Evolutionary conservation across 805 yeast genomes (phyloP).

Genomic region (Metschnikowia reukaufii): DNA sequence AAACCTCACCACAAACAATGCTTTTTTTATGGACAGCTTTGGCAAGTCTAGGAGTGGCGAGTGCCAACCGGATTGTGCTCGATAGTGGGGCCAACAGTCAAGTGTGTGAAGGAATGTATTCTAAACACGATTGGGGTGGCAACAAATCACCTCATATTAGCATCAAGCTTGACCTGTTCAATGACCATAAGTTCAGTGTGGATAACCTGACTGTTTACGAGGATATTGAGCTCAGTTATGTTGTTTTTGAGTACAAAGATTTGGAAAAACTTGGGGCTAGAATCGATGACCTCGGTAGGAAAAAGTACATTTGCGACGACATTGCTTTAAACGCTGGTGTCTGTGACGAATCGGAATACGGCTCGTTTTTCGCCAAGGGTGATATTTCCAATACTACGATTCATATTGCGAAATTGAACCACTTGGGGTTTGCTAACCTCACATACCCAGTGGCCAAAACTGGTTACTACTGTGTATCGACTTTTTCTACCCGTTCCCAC

Average conservation of each 20-base stretch:
- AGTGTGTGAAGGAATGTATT: constrained; percentile 87
- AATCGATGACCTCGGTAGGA: constrained; percentile 30
- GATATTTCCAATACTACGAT: constrained; percentile 54
- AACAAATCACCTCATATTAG: constrained; percentile 53
- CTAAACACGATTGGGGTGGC: constrained; percentile 87
- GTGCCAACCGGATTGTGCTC: constrained; percentile 50
- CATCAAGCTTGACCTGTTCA: constrained; percentile 29
- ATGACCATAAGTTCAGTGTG: constrained; percentile 28
- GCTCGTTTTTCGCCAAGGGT: constrained; percentile 59
- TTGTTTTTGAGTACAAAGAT: constrained; percentile 84
- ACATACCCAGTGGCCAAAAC: constrained; percentile 68
- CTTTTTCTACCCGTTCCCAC: constrained; percentile 47
- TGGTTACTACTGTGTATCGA: constrained; percentile 90
- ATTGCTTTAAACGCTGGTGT: constrained; percentile 50
- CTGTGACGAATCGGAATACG: constrained; percentile 56
- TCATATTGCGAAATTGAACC: constrained; percentile 52
- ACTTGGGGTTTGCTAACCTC: constrained; percentile 59
- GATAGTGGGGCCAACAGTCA: constrained; percentile 51
- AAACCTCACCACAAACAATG: background rate
- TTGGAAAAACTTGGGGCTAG: constrained; percentile 61
- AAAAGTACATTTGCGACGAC: constrained; percentile 74
- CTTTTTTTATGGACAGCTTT: constrained; percentile 6
- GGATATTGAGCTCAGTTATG: constrained; percentile 56
- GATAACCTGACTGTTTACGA: constrained; percentile 23
- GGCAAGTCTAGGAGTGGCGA: constrained; percentile 12